Evolutionary conservation across 2,329 filamentous ascomycete species (phyloP).

Genomic region (Nannizziopsis barbatae): DNA sequence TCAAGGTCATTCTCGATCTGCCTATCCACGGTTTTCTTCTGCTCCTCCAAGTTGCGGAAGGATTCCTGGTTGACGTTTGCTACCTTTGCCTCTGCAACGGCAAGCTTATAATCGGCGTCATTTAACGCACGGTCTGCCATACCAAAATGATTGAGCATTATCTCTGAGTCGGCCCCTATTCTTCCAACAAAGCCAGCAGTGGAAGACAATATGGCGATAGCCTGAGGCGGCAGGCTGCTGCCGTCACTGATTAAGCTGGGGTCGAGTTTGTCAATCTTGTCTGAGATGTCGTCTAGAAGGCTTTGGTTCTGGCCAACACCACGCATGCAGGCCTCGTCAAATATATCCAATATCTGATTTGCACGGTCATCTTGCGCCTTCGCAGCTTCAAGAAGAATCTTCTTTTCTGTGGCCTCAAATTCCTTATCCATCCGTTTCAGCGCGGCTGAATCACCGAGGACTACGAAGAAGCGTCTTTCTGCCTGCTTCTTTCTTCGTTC

Average conservation of each 20-base stretch:
- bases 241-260: constrained; percentile 24
- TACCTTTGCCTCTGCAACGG: constrained; percentile 43
- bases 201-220: constrained; percentile 19
- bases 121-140: constrained; percentile 42
- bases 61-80: constrained; percentile 34
- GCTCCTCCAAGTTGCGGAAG: constrained; percentile 34
- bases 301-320: constrained; percentile 43
- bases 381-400: constrained; percentile 40
- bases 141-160: constrained; percentile 38
- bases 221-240: constrained; percentile 27
- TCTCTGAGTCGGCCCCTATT: constrained; percentile 36
- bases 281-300: constrained; percentile 39
- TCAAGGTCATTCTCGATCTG: constrained; percentile 36
- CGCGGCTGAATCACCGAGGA: constrained; percentile 41
- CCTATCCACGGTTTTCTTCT: constrained; percentile 40
- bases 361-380: constrained; percentile 41
- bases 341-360: constrained; percentile 40
- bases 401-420: constrained; percentile 42
- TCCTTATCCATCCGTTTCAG: constrained; percentile 41
- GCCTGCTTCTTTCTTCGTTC: constrained; percentile 46
- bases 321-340: constrained; percentile 42
- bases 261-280: constrained; percentile 33
- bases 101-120: constrained; percentile 42
- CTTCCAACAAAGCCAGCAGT: constrained; percentile 30
- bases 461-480: constrained; percentile 42